These are phyloP conservation scores for Biscutella auriculata DNA, from an alignment of 441 rosid genomes.

Conservation along the genomic window DNA sequence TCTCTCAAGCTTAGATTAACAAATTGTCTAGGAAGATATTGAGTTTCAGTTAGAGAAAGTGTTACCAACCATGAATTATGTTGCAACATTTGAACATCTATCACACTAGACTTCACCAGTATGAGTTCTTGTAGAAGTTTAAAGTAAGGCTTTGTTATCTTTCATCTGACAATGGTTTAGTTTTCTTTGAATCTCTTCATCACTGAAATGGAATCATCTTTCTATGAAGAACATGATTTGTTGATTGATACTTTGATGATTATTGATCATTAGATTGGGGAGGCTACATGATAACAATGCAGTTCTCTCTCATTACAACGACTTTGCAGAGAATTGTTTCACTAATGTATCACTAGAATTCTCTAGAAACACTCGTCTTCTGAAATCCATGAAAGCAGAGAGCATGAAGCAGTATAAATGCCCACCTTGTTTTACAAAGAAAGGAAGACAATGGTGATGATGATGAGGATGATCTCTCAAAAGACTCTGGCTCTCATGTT, in stretches of 20 bases:
- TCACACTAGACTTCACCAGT: neutral
- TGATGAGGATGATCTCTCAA: too few species aligned
- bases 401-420: too few species aligned
- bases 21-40: too few species aligned
- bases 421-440: too few species aligned
- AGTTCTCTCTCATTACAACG: constrained; percentile 80
- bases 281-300: constrained; percentile 94
- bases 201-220: neutral
- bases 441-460: too few species aligned
- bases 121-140: neutral
- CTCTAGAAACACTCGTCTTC: constrained; percentile 48
- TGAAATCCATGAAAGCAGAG: constrained; percentile 73
- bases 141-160: neutral
- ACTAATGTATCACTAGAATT: constrained; percentile 60
- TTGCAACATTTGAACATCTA: neutral
- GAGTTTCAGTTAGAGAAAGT: too few species aligned
- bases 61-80: too few species aligned
- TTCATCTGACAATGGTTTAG: neutral
- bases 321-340: constrained; percentile 70
- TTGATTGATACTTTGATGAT: neutral
- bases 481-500: too few species aligned
- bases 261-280: constrained; percentile 52
- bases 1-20: neutral
- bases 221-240: neutral
- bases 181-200: neutral